Evolutionary conservation across 2,329 filamentous ascomycete species (phyloP).

Genomic region (Diaporthe sp.): DNA sequence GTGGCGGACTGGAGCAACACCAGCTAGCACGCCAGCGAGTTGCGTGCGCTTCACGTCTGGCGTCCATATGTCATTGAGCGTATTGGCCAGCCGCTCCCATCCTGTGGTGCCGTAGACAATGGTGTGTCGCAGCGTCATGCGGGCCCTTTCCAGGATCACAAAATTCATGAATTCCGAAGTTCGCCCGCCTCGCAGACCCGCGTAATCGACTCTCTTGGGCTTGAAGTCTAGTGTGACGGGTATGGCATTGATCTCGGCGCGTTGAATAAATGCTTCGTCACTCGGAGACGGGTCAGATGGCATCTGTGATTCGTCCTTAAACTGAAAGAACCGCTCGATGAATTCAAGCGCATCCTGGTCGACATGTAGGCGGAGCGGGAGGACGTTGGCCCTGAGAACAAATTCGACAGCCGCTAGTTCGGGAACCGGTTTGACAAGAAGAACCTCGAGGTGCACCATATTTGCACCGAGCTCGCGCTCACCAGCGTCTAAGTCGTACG

Average conservation of each 20-base stretch:
- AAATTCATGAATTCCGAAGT: conserved; percentile 99
- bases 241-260: conserved; percentile 87
- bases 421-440: conserved; percentile 88
- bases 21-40: conserved; percentile 88
- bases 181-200: conserved; percentile 89
- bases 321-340: conserved; percentile 96
- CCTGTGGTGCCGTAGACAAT: conserved; percentile 94
- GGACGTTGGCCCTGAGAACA: conserved; percentile 81
- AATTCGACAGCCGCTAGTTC: conserved; percentile 91
- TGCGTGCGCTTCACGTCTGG: conserved; percentile 92
- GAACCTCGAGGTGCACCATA: conserved; percentile 90
- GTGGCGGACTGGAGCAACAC: conserved; percentile 89
- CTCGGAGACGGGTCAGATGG: conserved; percentile 70
- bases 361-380: conserved; percentile 92
- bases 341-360: conserved; percentile 98
- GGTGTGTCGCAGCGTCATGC: conserved; percentile 87
- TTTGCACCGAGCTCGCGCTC: conserved; percentile 86
- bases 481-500: conserved; percentile 90
- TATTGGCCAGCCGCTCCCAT: conserved; percentile 90
- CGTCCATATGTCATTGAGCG: conserved; percentile 96
- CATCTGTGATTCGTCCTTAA: conserved; percentile 81
- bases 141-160: conserved; percentile 88
- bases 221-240: conserved; percentile 94
- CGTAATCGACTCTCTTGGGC: conserved; percentile 97
- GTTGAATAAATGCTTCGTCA: conserved; percentile 88